Evolutionary conservation across 306 rosid species (phyloP).

Genomic region (Prosopis cineraria): DNA sequence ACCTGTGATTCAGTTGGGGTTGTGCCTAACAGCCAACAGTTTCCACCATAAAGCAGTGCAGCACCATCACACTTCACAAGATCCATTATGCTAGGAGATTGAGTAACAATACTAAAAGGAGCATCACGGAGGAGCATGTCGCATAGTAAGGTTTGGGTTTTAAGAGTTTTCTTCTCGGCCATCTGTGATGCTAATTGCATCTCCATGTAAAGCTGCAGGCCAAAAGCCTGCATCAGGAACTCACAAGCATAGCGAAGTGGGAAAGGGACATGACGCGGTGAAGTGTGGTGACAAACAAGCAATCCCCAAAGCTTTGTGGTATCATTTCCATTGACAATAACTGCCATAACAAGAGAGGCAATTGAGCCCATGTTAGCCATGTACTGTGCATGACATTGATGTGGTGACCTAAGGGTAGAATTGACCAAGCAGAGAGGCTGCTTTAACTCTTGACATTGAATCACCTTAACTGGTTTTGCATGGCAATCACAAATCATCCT

Average conservation of each 20-base stretch:
- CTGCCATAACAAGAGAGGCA: conserved; percentile 75
- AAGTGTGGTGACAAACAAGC: conserved; percentile 85
- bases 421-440: conserved; percentile 83
- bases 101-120: conserved; percentile 64
- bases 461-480: conserved; percentile 61
- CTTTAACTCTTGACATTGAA: conserved; percentile 60
- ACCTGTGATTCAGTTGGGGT: conserved; percentile 83
- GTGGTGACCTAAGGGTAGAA: conserved; percentile 82
- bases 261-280: conserved; percentile 74
- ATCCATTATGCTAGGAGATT: conserved; percentile 78
- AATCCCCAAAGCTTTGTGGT: conserved; percentile 84
- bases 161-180: conserved; percentile 65
- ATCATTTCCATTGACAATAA: conserved; percentile 53
- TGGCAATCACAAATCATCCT: conserved; percentile 79
- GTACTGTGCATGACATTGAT: conserved; percentile 69
- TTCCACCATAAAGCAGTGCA: conserved; percentile 66
- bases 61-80: conserved; percentile 89
- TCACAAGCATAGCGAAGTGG: conserved; percentile 92
- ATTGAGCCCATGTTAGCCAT: conserved; percentile 85
- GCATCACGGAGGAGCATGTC: conserved; percentile 89
- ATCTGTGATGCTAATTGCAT: conserved; percentile 73
- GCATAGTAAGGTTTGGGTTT: conserved; percentile 78
- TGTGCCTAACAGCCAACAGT: conserved; percentile 69
- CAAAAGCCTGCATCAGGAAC: conserved; percentile 86
- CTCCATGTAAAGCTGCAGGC: conserved; percentile 74